A percentile compares a stretch with the other conserved stretches of the same genome.
These are phyloP conservation scores for Trichoderma semiorbis DNA, from an alignment of 2,329 filamentous ascomycete species.

Conservation along the genomic window DNA sequence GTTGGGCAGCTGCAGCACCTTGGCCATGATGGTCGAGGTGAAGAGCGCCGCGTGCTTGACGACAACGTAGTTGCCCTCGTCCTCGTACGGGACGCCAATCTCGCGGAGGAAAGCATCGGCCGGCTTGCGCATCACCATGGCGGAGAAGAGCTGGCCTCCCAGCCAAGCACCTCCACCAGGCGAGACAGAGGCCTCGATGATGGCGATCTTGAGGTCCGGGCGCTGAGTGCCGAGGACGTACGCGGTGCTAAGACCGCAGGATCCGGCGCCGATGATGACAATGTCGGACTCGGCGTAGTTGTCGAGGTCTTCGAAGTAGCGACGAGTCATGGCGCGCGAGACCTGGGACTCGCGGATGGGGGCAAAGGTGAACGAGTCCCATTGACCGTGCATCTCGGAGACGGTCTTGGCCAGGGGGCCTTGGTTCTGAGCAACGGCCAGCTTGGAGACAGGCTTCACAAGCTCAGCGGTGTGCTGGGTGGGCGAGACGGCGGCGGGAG, in stretches of 20 bases:
- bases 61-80: slow-evolving; percentile 83
- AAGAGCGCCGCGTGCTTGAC: slow-evolving; percentile 94
- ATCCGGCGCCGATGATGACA: slow-evolving; percentile 88
- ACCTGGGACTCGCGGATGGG: slow-evolving; percentile 91
- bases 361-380: slow-evolving; percentile 77
- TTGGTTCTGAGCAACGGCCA: slow-evolving; percentile 29
- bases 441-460: slow-evolving; percentile 45
- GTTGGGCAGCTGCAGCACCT: slow-evolving; percentile 81
- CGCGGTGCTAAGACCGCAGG: slow-evolving; percentile 79
- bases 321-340: slow-evolving; percentile 86
- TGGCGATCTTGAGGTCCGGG: slow-evolving; percentile 86
- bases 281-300: slow-evolving; percentile 88
- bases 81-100: slow-evolving; percentile 79
- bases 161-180: slow-evolving; percentile 90
- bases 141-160: slow-evolving; percentile 88
- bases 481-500: slow-evolving; percentile 65
- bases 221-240: slow-evolving; percentile 80
- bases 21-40: slow-evolving; percentile 80
- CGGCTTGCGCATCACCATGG: slow-evolving; percentile 93
- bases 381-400: slow-evolving; percentile 68
- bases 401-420: slow-evolving; percentile 46
- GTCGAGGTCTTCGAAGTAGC: slow-evolving; percentile 90
- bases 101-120: slow-evolving; percentile 81
- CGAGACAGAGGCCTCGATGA: slow-evolving; percentile 83
- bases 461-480: slow-evolving; percentile 47